These are phyloP conservation scores for Vanrija humicola DNA, from an alignment of 1,284 basidiomycete genomes.

Conservation along the genomic window DNA sequence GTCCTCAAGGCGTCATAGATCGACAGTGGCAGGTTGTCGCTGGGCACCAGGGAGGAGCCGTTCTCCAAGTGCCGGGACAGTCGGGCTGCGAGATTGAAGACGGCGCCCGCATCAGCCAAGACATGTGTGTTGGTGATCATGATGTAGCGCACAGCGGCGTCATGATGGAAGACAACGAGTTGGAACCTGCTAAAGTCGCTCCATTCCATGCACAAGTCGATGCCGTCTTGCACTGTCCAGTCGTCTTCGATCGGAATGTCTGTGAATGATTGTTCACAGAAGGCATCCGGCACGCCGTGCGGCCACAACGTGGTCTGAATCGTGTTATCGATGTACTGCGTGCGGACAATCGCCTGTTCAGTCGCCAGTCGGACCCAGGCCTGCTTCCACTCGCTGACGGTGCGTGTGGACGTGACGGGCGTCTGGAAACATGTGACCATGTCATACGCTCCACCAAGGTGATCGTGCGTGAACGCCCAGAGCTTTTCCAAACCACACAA, in stretches of 20 bases:
- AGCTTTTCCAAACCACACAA: background rate
- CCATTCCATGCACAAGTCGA: background rate
- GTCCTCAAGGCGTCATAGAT: too few species aligned
- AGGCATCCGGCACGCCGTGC: too few species aligned
- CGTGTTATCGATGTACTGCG: background rate
- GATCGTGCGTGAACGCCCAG: background rate
- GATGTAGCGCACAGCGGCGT: background rate
- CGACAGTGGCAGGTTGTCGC: too few species aligned
- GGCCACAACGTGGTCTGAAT: too few species aligned
- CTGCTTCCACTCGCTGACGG: background rate
- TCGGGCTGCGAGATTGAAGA: background rate
- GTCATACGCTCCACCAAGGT: background rate
- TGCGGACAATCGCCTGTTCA: background rate
- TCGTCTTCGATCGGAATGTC: too few species aligned
- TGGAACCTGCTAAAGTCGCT: background rate
- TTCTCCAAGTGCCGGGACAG: too few species aligned
- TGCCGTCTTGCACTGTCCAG: background rate
- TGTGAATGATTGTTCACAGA: too few species aligned
- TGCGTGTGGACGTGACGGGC: background rate
- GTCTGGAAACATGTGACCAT: background rate
- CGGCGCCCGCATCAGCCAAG: background rate
- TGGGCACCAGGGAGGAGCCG: too few species aligned
- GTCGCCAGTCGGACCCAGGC: background rate
- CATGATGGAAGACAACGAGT: background rate
- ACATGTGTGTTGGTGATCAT: background rate